Evolutionary conservation across 805 yeast genomes (phyloP).

Genomic region (Lipomyces chichibuensis): DNA sequence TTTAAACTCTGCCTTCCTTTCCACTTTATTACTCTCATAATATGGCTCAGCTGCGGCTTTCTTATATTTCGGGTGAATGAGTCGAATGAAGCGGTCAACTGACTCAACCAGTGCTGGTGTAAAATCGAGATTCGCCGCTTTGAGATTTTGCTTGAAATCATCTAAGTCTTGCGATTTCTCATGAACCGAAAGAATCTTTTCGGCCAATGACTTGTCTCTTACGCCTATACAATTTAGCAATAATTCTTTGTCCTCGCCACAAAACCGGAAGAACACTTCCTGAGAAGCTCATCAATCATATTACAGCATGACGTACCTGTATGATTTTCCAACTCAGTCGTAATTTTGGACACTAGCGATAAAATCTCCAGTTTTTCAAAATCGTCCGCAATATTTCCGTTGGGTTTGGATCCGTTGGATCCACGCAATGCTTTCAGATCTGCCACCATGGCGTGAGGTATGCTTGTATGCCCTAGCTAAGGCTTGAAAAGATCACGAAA

Average conservation of each 20-base stretch:
- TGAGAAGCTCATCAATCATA: conserved; percentile 40
- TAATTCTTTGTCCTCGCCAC: background rate
- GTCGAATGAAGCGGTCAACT: conserved; percentile 40
- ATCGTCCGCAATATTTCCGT: conserved; percentile 34
- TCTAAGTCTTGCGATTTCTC: conserved; percentile 41
- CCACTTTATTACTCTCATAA: conserved; percentile 7
- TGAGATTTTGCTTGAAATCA: conserved; percentile 47
- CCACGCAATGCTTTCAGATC: background rate
- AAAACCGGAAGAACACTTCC: background rate
- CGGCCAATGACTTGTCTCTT: conserved; percentile 52
- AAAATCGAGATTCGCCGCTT: conserved; percentile 52
- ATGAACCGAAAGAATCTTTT: conserved; percentile 51
- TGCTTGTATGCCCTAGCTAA: background rate
- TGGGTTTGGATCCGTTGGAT: background rate
- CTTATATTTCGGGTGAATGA: conserved; percentile 43
- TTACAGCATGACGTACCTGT: conserved; percentile 35
- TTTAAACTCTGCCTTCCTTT: background rate
- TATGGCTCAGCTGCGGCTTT: conserved; percentile 2
- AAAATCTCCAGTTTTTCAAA: conserved; percentile 43
- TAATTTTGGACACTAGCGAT: conserved; percentile 43
- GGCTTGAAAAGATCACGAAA: background rate
- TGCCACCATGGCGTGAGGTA: background rate
- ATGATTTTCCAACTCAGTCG: conserved; percentile 43
- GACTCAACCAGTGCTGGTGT: conserved; percentile 41
- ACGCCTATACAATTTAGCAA: conserved; percentile 40